Base-by-base conservation (phyloP, 306 rosid species). In the Hippophae rhamnoides region DNA sequence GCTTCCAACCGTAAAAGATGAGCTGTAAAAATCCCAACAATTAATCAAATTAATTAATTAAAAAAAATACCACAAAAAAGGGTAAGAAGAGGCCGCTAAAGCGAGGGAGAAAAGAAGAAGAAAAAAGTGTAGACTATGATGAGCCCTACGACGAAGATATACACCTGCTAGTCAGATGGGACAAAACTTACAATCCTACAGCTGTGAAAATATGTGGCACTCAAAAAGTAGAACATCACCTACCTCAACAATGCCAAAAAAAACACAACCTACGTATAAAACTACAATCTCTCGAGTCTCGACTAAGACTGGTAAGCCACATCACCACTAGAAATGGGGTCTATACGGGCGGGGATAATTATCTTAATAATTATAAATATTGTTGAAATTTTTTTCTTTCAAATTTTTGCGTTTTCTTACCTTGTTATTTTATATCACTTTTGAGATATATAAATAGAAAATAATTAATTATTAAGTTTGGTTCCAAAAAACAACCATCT, bases 181-280 rank as follows among this genome's bases (percentile, higher is more conserved):
- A 84, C 79, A 78, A 84, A 81, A 72, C 81, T 74, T 70, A 67
- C 64, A 62, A 81, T 81, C 76, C 68, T 25, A 69, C 84, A 78
- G 78, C 84, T 74, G 79, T 79, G 67, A 54, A 51, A 81, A 74
- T 75, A 57, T 53, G 61, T 48, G 48, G 10, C 65, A 63, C 47
- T 57, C 69, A 40, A 72, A 68, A 5, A 13, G 51, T 76, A 53
- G 67, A 14, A 54, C 66, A 47, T 49, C 59, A 60, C 49, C 76
- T 75, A 65, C 58, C 69, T n/a, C 60, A 74, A 44, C 53, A 54
- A 9, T 40, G 18, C 56, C 54, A 52, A 41, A 23, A 41, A 23
- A 23, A 13, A 49, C 6, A 8, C 59, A 43, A 10, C 14, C 10
- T 51, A 47, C 31, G 41, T 3, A 57, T 43, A 43, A n/a, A 48